Percentiles rank a stretch among this genome's conserved stretches.
phyloP scores from a whole-genome alignment of 2,329 filamentous ascomycete species.

The Aotearoamyces nothofagi region DNA sequence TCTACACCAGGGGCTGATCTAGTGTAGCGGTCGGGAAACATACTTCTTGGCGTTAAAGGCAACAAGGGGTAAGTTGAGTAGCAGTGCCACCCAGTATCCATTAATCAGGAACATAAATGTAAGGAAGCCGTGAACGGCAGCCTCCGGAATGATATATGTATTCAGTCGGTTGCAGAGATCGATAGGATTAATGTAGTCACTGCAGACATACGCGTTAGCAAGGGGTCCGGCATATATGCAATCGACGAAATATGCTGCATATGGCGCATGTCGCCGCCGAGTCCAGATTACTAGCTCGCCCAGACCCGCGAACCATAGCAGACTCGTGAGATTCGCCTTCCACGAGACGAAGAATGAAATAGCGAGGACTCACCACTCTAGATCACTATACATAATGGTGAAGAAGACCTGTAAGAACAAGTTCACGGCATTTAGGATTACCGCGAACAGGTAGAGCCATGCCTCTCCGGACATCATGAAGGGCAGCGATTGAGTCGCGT shows the following conservation, averaged over 20 bases:
- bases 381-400: conserved; percentile 99
- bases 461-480: conserved; percentile 85
- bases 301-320: no score
- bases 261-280: not conserved
- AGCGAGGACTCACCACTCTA: conserved; percentile 84
- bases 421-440: conserved; percentile 99
- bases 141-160: conserved; percentile 98
- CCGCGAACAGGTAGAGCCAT: conserved; percentile 94
- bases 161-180: conserved; percentile 99
- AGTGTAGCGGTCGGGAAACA: conserved; percentile 24
- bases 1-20: not conserved
- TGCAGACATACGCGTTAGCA: conserved; percentile 22
- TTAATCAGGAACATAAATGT: conserved; percentile 96
- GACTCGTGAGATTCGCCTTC: no score
- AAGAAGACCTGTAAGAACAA: conserved; percentile 99
- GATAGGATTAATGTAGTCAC: conserved; percentile 99
- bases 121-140: conserved; percentile 88
- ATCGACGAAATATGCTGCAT: no score
- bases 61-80: conserved; percentile 84
- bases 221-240: no score
- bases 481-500: not conserved
- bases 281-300: not conserved
- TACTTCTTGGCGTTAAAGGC: conserved; percentile 98
- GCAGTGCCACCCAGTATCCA: conserved; percentile 89
- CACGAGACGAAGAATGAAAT: not conserved